Evolutionary conservation across 164 flowering plant genomes (phyloP), one percentile per base, ranked within the genome.

Genomic region (Sedum album): DNA sequence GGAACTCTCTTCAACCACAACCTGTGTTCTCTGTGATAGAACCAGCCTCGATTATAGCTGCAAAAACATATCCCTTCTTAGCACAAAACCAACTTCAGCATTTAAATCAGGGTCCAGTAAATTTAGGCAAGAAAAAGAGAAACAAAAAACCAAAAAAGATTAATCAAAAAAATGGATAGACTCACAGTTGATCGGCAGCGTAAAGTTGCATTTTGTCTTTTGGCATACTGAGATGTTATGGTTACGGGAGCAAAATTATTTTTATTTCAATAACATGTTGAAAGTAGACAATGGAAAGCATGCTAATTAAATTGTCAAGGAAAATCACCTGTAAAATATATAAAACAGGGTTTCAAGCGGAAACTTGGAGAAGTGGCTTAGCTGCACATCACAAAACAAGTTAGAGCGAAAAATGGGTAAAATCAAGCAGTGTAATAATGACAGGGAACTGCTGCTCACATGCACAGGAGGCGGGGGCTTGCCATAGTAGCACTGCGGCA

Each of bases 131-230:
- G 30, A 25, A 69, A 60, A 48, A 10, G 9, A 31, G 39, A 53
- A 2, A 11, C 33, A 41, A 53, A 23, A 46, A 46, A 17, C n/a
- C 18, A 46, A 15, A 46, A 15, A 46, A 46, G 51, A 14, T 46
- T 35, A 2, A 4, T 1, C 28, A 23, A 5, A 14, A 21, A 6
- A 49, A 4, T 7, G 60, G 60, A 17, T 33, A 55, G 69, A 70
- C 55, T 70, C 92, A 92, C 99, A 92, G 82, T 80, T 92, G 97
- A 82, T 86, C 81, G 18, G 99, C 93, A 55, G 97, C 96, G 71
- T 82, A 88, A 72, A 95, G 72, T 74, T 95, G 99, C 23, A 93
- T 96, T 80, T 95, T 97, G 71, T 95, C 99, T 78, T 79, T 95
- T 3, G 99, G 99, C 97, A 95, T 92, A 81, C 99, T 95, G 92